Evolutionary conservation across 768 basidiomycete genomes (phyloP), one percentile per base, ranked within the genome.

Genomic region (Pleurotus platypus): DNA sequence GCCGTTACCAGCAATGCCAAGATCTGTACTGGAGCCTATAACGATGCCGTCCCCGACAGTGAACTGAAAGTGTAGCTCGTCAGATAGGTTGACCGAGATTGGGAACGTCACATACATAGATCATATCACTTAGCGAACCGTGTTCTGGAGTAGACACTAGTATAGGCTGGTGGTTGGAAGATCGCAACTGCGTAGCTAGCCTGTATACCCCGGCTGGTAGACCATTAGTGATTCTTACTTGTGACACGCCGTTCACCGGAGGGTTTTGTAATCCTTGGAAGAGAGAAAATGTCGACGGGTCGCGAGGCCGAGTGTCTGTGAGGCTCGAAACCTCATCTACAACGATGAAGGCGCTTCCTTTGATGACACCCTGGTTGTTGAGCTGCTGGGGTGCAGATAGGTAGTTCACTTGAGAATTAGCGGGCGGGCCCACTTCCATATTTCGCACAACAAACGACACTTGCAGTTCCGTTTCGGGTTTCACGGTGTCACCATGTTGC

Each of bases 111-210:
- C 79, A 61, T 60, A 85, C 80, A 69, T 87, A 87, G 68, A 82
- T 66, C 49, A 72, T 73, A 64, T 89, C 86, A 66, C 88, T 83
- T 27, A 85, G 63, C 16, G 71, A 67, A 58, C 85, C 85, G 60
- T 83, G 87, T 61, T 84, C 84, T 13, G 80, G 85, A 47, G 87
- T 67, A 12, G 85, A 74, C 40, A 80, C 82, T 56, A 85, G 69
- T 50, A 71, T 78, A 2, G 81, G 85, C 61, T 80, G 79, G 61
- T 88, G 84, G 69, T 87, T 87, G 9, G 79, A 64, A 11, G 78
- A 73, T 27, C 77, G 63, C 62, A 81, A 82, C 67, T 86, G 85
- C 4, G 81, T 78, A 59, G 80, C 76, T 22, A 87, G 64, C 57
- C 78, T 74, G 72, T 90, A 90, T 27, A 72, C 65, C 46, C 86